Base-by-base conservation (phyloP, 1,139 yeast genomes). In the Candida mesenterica region DNA sequence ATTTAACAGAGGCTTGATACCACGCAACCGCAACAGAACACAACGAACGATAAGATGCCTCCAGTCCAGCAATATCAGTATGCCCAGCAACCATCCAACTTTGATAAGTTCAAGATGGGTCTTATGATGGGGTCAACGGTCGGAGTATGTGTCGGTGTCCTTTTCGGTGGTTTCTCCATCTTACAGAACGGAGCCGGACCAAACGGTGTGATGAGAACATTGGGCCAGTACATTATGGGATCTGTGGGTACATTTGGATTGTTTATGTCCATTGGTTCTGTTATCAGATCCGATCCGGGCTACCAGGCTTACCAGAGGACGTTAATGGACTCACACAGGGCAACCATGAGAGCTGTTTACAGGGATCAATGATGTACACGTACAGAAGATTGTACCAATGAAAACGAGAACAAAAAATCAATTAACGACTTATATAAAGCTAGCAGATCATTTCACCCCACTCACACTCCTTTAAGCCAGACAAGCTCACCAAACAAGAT, bases 101-200 rank as follows among this genome's bases (percentile, higher is more conserved):
- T 89, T 67, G 96, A 92, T 44, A 92, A 90, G 68, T 86, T 92
- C 76, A 92, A 92, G 67, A 94, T 92, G 97, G 98, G 98, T 38
- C 83, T 90, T 45, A 69, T 90, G 67, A 94, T 92, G 97, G 98
- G 98, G 39, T 70, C 92, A 32, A 82, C 96, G 17, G 97, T 89
- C 22, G 98, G 98, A 42, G 95, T 90, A 14, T 94, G 95, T 57
- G 90, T 92, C 30, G 98, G 98, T 41, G 86, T 92, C 35, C 69
- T 92, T 49, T 92, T 92, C 58, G 97, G 97, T 43, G 95, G 96
- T 18, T 82, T 87, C 55, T 84, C 97, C 41, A 85, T 94, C 45
- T 65, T 88, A 51, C 94, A 90, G 42, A 82, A 86, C 48, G 99
- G 99, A 12, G 90, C 96, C 13, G 99, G 98, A n/a, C 97, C 98